phyloP scores from a whole-genome alignment of 805 yeast genomes.

The Cyberlindnera xylosilytica region DNA sequence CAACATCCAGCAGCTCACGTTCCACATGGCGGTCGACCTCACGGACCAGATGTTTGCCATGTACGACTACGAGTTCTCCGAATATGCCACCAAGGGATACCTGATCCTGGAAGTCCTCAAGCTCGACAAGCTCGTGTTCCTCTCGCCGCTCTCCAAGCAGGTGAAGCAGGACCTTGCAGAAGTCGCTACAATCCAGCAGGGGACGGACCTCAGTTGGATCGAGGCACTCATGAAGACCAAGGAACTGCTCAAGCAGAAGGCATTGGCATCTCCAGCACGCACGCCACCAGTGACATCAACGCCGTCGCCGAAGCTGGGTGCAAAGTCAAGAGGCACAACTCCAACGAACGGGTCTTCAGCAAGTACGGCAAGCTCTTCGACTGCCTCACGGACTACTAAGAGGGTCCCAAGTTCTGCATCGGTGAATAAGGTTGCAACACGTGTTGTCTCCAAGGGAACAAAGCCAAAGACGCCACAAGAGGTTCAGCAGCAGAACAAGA shows the following conservation, averaged over 20 bases:
- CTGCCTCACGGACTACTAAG: not conserved
- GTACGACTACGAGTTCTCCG: constrained; percentile 79
- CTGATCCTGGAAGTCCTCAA: constrained; percentile 60
- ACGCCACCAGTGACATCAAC: constrained; percentile 5
- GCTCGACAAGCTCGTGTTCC: constrained; percentile 54
- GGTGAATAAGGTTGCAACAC: not conserved
- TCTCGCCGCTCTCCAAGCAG: constrained; percentile 35
- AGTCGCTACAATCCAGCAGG: constrained; percentile 36
- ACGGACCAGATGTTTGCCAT: constrained; percentile 59
- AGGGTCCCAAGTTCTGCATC: constrained; percentile 1
- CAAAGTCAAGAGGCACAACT: not conserved
- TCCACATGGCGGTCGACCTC: constrained; percentile 36
- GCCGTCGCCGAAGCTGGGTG: constrained; percentile 1
- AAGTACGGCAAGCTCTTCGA: not conserved
- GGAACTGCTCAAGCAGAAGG: constrained; percentile 40
- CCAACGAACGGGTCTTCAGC: constrained; percentile 4
- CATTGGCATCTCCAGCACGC: constrained; percentile 6
- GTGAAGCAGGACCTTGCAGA: constrained; percentile 21
- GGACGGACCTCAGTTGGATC: constrained; percentile 59
- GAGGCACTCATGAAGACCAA: constrained; percentile 67
- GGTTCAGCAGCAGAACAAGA: constrained; percentile 22
- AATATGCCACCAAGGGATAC: constrained; percentile 53
- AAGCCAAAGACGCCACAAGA: constrained; percentile 16
- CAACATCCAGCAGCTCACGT: constrained; percentile 14
- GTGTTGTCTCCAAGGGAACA: constrained; percentile 8